phyloP scores from a whole-genome alignment of 495 filamentous ascomycete genomes.

The Podospora pseudocomata region DNA sequence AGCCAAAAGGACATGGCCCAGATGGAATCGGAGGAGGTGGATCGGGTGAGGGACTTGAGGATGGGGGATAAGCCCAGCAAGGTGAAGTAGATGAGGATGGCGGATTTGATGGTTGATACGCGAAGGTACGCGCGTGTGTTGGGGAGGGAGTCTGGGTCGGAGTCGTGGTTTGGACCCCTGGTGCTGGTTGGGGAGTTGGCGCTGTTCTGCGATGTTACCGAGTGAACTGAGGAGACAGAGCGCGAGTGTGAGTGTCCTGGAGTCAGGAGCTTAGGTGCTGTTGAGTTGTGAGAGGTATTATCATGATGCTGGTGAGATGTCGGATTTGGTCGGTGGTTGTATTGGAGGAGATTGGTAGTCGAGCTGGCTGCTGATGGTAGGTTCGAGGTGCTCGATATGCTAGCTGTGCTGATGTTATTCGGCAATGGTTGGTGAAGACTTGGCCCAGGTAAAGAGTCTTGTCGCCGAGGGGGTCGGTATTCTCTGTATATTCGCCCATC shows the following conservation, averaged over 20 bases:
- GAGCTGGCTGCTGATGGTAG: constrained; percentile 41
- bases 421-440: not conserved
- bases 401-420: constrained; percentile 25
- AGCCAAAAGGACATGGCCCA: constrained; percentile 96
- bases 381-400: constrained; percentile 30
- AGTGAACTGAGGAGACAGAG: constrained; percentile 39
- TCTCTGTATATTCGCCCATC: constrained; percentile 16
- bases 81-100: constrained; percentile 86
- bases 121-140: constrained; percentile 38
- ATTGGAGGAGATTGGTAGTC: constrained; percentile 35
- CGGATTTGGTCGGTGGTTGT: constrained; percentile 13
- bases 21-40: constrained; percentile 85
- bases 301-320: constrained; percentile 13
- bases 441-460: constrained; percentile 17
- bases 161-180: constrained; percentile 5
- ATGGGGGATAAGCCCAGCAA: constrained; percentile 90
- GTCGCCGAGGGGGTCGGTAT: constrained; percentile 24
- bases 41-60: constrained; percentile 86
- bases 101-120: constrained; percentile 68
- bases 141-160: constrained; percentile 11
- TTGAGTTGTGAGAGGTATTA: not conserved
- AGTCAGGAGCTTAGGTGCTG: constrained; percentile 23
- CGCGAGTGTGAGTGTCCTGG: constrained; percentile 26
- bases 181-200: constrained; percentile 15
- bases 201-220: constrained; percentile 34